Base-by-base conservation (phyloP, 345 rosid genomes). In the Salix udensis region DNA sequence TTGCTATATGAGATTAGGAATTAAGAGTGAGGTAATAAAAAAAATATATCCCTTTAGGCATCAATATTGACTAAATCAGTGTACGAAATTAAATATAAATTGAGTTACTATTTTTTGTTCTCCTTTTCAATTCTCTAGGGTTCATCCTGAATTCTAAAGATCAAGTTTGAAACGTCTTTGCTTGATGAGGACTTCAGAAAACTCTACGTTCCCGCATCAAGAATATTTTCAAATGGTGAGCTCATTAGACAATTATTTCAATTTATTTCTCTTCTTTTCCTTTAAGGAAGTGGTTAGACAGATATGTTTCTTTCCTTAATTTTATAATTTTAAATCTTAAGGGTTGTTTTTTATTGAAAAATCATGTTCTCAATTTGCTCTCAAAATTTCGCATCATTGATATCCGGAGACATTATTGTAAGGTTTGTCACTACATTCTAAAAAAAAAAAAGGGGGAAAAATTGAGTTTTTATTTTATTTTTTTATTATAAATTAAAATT, bases 131-230 rank as follows among this genome's bases (percentile, higher is more conserved):
- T 7, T 14, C 40, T 46, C 28, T 11, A 6, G 30, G 64, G 44
- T 4, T 13, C 68, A 44, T 34, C n/a, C 50, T 5, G 18, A 26
- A 10, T 18, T 19, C 67, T 26, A 42, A 44, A 13, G 75, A 77
- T 15, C 65, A 77, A 77, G 65, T 77, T 64, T 50, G 42, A 61
- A 15, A 77, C 39, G 14, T 70, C 75, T 64, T 48, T 42, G 50
- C 4, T 34, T 34, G 2, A 34, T 4, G 36, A 34, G 6, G 36
- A 34, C 36, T 34, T 34, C 64, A 58, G 28, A 58, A 58, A 58
- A 58, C 10, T 58, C 64, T 10, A n/a, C 64, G 6, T 23, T 58
- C 64, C 64, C 64, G 10, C 4, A 10, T 52, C 64, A n/a, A 3
- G 3, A 5, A 53, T 53, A n/a, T 42, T 42, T 42, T 42, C 46